phyloP scores from a whole-genome alignment of 768 basidiomycete species.

The Amanita polypyramis region DNA sequence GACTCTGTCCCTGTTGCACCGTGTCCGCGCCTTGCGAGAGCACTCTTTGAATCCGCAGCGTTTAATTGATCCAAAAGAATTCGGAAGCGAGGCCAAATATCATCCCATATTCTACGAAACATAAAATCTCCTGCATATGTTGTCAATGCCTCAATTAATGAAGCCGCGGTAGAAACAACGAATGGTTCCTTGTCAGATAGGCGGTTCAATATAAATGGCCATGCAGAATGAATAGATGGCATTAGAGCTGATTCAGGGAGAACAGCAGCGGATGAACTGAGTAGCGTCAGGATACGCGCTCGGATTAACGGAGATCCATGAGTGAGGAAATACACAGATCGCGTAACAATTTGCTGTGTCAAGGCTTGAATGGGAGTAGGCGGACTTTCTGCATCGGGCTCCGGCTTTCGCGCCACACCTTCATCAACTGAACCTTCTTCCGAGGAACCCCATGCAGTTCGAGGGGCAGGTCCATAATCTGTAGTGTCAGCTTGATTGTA shows the following conservation, averaged over 20 bases:
- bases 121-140: slow-evolving; percentile 76
- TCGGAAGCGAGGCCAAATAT: slow-evolving; percentile 83
- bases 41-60: slow-evolving; percentile 52
- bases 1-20: slow-evolving; percentile 52
- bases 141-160: slow-evolving; percentile 63
- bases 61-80: slow-evolving; percentile 50
- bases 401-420: slow-evolving; percentile 16
- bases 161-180: slow-evolving; percentile 70
- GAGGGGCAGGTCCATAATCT: slow-evolving; percentile 53
- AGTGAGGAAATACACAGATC: slow-evolving; percentile 85
- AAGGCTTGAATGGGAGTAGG: slow-evolving; percentile 66
- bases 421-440: slow-evolving; percentile 11
- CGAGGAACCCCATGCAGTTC: slow-evolving; percentile 40
- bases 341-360: slow-evolving; percentile 76
- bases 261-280: slow-evolving; percentile 66
- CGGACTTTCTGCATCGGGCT: slow-evolving; percentile 36
- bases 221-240: slow-evolving; percentile 77
- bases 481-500: slow-evolving; percentile 26
- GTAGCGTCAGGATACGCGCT: slow-evolving; percentile 66
- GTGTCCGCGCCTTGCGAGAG: slow-evolving; percentile 46
- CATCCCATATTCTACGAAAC: slow-evolving; percentile 77
- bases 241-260: slow-evolving; percentile 66
- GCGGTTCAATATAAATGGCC: slow-evolving; percentile 91
- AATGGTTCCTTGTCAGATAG: slow-evolving; percentile 64
- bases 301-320: slow-evolving; percentile 84